Evolutionary conservation across 805 yeast species (phyloP).

Genomic region (Monosporozyma solicola): DNA sequence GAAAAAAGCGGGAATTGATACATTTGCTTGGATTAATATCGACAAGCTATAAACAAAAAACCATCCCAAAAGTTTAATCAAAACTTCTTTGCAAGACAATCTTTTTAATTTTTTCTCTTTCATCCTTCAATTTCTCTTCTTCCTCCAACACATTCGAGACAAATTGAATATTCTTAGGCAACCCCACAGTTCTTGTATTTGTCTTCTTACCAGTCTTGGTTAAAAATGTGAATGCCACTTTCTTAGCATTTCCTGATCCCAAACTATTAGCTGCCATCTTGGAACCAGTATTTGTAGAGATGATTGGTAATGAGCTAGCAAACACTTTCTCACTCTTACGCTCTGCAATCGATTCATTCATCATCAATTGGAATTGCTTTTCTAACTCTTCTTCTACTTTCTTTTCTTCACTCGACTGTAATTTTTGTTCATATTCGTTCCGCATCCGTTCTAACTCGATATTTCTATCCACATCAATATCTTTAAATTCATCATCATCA

Average conservation of each 20-base stretch:
- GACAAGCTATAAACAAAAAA: too few relatives aligned
- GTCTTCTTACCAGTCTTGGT: constrained; percentile 45
- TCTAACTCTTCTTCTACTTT: constrained; percentile 47
- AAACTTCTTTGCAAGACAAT: constrained; percentile 38
- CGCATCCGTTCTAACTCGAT: constrained; percentile 27
- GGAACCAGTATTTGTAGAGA: neutral
- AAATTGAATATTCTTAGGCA: constrained; percentile 49
- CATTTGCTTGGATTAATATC: too few relatives aligned
- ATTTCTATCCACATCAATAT: constrained; percentile 26
- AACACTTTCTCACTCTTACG: constrained; percentile 27
- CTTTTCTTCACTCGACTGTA: constrained; percentile 35
- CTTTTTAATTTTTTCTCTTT: constrained; percentile 48
- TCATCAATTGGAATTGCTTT: constrained; percentile 44
- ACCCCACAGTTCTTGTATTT: constrained; percentile 35
- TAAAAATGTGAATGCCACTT: constrained; percentile 44
- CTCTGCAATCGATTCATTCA: constrained; percentile 42
- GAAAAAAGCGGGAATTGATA: too few relatives aligned
- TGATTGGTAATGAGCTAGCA: constrained; percentile 20
- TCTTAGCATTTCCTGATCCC: constrained; percentile 6
- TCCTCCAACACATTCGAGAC: constrained; percentile 45
- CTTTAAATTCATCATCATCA: constrained; percentile 14
- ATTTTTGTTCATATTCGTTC: constrained; percentile 32
- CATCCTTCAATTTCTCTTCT: constrained; percentile 40
- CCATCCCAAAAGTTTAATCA: constrained; percentile 16
- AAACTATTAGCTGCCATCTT: neutral